Percentiles rank a stretch among this genome's conserved stretches.
Evolutionary conservation across 371 early-diverging fungal species (phyloP).

Genomic region (Actinomortierella ambigua): DNA sequence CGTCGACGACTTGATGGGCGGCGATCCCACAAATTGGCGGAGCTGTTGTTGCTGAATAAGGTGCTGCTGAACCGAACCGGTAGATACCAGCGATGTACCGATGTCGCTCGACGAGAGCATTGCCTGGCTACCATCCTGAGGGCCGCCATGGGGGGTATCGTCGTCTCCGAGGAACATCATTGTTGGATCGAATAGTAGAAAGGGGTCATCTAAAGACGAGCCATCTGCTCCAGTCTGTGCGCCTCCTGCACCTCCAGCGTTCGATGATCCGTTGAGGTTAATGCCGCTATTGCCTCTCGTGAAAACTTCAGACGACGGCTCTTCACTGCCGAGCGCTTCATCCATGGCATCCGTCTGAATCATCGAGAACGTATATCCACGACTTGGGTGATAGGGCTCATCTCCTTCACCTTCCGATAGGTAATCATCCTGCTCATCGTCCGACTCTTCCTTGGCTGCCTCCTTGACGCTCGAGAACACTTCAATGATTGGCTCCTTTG

Average conservation of each 20-base stretch:
- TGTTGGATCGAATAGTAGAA: constrained; percentile 5
- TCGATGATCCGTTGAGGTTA: not conserved
- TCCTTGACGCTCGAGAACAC: constrained; percentile 64
- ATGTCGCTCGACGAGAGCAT: too few relatives aligned
- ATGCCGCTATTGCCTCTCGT: not conserved
- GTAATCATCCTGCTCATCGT: constrained; percentile 56
- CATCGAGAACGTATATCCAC: constrained; percentile 56
- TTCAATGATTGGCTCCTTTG: constrained; percentile 57
- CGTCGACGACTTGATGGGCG: constrained; percentile 26
- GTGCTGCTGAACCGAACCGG: too few relatives aligned
- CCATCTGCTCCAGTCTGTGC: constrained; percentile 11
- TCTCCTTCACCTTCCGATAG: constrained; percentile 52
- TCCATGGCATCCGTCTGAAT: constrained; percentile 68
- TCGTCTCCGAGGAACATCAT: constrained; percentile 46
- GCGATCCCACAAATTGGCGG: constrained; percentile 18
- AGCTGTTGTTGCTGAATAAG: too few relatives aligned
- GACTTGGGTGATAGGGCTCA: constrained; percentile 42
- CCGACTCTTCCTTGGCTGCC: constrained; percentile 63
- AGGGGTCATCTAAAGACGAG: constrained; percentile 16
- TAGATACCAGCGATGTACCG: too few relatives aligned
- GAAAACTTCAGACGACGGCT: constrained; percentile 43
- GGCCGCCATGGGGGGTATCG: constrained; percentile 17
- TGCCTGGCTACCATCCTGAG: not conserved
- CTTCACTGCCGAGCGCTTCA: constrained; percentile 59
- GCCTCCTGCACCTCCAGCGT: constrained; percentile 1